A percentile compares a stretch with the other conserved stretches of the same genome.
These are phyloP conservation scores for Aspergillus sp. DNA, from an alignment of 2,329 filamentous ascomycete genomes.

Conservation along the genomic window DNA sequence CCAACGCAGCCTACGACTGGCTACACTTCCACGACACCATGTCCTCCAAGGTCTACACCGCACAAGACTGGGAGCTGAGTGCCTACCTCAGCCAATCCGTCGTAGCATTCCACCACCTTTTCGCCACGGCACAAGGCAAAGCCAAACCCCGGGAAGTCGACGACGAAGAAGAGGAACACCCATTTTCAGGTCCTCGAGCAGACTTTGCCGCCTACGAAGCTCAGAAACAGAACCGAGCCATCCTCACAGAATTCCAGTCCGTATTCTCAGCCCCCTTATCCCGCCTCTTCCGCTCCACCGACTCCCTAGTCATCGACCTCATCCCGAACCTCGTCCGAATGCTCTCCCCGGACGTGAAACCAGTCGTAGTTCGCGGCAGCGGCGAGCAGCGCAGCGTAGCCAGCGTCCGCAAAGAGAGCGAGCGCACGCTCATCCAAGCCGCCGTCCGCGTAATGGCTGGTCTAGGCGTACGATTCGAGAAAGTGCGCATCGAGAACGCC, in stretches of 20 bases:
- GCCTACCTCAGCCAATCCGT: conserved; percentile 85
- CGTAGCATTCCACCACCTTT: conserved; percentile 87
- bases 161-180: conserved; percentile 57
- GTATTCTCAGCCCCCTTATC: conserved; percentile 70
- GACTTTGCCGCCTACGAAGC: conserved; percentile 80
- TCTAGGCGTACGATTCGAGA: conserved; percentile 77
- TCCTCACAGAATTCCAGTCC: conserved; percentile 72
- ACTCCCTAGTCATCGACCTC: conserved; percentile 77
- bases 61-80: conserved; percentile 88
- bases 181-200: conserved; percentile 80
- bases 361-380: conserved; percentile 76
- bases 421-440: conserved; percentile 76
- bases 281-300: conserved; percentile 75
- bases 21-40: conserved; percentile 87
- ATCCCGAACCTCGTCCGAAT: conserved; percentile 82
- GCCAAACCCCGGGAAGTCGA: conserved; percentile 44
- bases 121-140: conserved; percentile 68
- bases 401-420: conserved; percentile 82
- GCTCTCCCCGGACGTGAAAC: conserved; percentile 85
- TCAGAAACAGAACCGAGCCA: conserved; percentile 73
- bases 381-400: conserved; percentile 68
- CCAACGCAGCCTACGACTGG: conserved; percentile 87
- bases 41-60: conserved; percentile 74
- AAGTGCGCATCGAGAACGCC: conserved; percentile 74
- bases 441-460: conserved; percentile 83